Conservation (phyloP, 1,284 basidiomycete species). For the Rhodotorula glutinis region DNA sequence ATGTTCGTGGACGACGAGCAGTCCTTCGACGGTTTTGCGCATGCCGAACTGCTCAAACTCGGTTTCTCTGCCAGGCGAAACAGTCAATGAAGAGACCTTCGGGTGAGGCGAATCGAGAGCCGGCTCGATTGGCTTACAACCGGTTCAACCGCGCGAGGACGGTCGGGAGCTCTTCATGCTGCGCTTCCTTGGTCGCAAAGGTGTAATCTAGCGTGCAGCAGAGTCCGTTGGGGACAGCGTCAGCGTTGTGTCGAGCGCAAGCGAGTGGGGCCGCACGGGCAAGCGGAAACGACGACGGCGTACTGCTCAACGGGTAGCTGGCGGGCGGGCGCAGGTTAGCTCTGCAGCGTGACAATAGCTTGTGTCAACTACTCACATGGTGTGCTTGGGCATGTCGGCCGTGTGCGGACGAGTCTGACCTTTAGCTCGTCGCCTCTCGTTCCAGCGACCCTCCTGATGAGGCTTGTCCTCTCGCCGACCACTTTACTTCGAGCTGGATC, state of each 20-base stretch:
- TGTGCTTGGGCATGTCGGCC: constrained; percentile 17
- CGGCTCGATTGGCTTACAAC: constrained; percentile 20
- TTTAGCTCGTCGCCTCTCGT: too few relatives aligned
- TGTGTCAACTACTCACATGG: background rate
- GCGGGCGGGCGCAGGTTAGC: background rate
- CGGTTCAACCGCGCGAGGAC: constrained; percentile 59
- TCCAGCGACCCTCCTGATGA: too few relatives aligned
- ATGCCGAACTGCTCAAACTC: constrained; percentile 88
- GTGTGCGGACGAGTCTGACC: background rate
- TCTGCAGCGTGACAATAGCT: background rate
- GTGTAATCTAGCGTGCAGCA: constrained; percentile 26
- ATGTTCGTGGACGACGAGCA: constrained; percentile 80
- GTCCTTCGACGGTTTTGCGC: constrained; percentile 68
- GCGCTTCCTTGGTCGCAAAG: constrained; percentile 72
- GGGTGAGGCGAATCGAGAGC: background rate
- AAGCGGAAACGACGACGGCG: background rate
- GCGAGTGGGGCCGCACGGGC: constrained; percentile 13
- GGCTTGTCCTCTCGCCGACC: background rate
- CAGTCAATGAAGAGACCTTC: background rate
- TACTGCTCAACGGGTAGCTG: constrained; percentile 33
- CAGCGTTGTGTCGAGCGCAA: background rate
- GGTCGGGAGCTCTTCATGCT: constrained; percentile 93
- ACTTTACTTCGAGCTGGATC: too few relatives aligned
- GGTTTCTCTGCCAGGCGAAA: constrained; percentile 58
- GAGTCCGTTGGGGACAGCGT: background rate